These are phyloP conservation scores for Kwoniella sp. DNA, from an alignment of 768 basidiomycete species.

Conservation along the genomic window DNA sequence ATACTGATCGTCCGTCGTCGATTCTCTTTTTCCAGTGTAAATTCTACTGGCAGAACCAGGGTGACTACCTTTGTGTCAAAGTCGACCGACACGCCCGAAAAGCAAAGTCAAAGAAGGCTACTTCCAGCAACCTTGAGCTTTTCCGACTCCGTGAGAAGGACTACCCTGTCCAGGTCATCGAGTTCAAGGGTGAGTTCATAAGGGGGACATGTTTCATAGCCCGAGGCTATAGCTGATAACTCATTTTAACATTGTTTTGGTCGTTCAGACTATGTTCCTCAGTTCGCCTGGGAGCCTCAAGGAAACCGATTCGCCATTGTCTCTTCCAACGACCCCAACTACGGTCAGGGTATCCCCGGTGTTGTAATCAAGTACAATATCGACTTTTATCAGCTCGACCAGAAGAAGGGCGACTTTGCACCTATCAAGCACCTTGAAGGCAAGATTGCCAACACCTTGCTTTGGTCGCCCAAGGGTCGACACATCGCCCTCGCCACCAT, in stretches of 20 bases:
- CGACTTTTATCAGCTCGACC: slow-evolving; percentile 93
- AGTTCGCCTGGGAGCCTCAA: slow-evolving; percentile 99
- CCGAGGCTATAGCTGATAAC: background rate
- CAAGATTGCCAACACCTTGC: slow-evolving; percentile 88
- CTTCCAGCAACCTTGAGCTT: slow-evolving; percentile 96
- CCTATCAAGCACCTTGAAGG: slow-evolving; percentile 76
- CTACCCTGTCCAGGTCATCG: slow-evolving; percentile 94
- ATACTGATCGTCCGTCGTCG: background rate
- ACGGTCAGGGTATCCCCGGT: slow-evolving; percentile 84
- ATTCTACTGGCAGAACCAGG: slow-evolving; percentile 96
- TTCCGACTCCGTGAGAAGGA: slow-evolving; percentile 97
- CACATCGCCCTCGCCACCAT: slow-evolving; percentile 95
- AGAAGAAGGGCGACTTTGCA: slow-evolving; percentile 88
- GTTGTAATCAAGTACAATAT: slow-evolving; percentile 95
- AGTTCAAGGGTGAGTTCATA: slow-evolving; percentile 75
- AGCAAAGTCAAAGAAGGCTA: slow-evolving; percentile 92
- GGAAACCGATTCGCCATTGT: slow-evolving; percentile 95
- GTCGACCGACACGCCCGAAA: slow-evolving; percentile 85
- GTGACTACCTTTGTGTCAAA: slow-evolving; percentile 97
- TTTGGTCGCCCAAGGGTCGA: slow-evolving; percentile 95
- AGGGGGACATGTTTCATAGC: background rate
- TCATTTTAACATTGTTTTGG: background rate
- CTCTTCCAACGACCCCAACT: slow-evolving; percentile 88
- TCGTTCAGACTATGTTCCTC: slow-evolving; percentile 77
- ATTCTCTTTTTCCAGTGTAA: slow-evolving; percentile 69